Evolutionary conservation across 331 rosid species (phyloP), one percentile per base, ranked within the genome.

Genomic region (Telfairia occidentalis): DNA sequence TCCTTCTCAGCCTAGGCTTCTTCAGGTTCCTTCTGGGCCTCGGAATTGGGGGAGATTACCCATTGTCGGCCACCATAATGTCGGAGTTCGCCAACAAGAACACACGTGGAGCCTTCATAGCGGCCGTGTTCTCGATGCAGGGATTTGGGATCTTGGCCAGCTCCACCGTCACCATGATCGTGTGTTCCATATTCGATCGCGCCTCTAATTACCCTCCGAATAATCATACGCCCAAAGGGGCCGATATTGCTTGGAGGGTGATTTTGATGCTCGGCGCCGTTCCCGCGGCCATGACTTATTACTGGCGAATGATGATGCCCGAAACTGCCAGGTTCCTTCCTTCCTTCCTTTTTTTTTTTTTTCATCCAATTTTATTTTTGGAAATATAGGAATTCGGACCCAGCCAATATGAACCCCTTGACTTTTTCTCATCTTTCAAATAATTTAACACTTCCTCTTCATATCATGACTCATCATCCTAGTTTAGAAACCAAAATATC

Each of bases 271-370:
- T 91, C 1, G 91, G 93, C 32, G 80, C 88, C 0, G 9, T 89
- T 57, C 97, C 97, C 2, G 96, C 96, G 2, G 96, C 89, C 46
- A 6, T 85, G 83, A 92, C 97, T 19, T 88, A 82, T 24, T 89
- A 92, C 55, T 92, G 97, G 96, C 88, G 93, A 0, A 91, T 87
- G 97, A 82, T 81, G 88, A 86, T 91, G 91, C 97, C 97, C 0
- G 97, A 89, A 83, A 91, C 96, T 71, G 97, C 96, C 71, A 89
- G 97, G 97, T 91, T 74, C 7, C n/a, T 7, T 78, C 9, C 16
- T 6, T 2, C 7, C 11, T 8, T 18, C 43, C 43, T 54, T n/a
- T n/a, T n/a, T n/a, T n/a, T n/a, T n/a, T n/a, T n/a, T n/a, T n/a
- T n/a, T n/a, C n/a, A n/a, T n/a, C n/a, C 6, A 0, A 2, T 13